phyloP scores from a whole-genome alignment of 768 basidiomycete species.

The Kwoniella sp. region DNA sequence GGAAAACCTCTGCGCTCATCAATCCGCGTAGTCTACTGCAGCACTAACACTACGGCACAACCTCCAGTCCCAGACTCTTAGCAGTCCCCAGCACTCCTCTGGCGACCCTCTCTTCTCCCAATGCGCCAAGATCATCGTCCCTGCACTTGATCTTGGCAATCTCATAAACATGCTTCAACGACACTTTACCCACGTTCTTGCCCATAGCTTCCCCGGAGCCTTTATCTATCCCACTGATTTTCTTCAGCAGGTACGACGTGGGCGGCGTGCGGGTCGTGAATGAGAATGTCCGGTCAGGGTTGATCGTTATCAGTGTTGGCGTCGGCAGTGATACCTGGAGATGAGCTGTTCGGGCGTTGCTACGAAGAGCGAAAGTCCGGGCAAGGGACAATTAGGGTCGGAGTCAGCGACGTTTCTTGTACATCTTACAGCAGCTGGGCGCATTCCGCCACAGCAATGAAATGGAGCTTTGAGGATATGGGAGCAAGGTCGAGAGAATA shows the following conservation, averaged over 20 bases:
- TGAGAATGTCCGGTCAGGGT: conserved; percentile 91
- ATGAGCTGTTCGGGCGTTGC: conserved; percentile 90
- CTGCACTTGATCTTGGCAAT: conserved; percentile 94
- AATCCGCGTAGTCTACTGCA: too few species aligned
- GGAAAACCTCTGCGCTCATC: too few species aligned
- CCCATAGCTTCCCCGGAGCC: conserved; percentile 64
- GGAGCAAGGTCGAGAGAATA: too few species aligned
- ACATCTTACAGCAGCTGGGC: background rate
- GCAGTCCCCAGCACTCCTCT: conserved; percentile 87
- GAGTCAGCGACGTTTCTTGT: background rate
- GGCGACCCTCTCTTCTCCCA: conserved; percentile 83
- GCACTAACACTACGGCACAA: conserved; percentile 66
- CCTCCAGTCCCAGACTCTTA: conserved; percentile 82
- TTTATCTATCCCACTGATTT: conserved; percentile 84
- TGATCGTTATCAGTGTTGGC: conserved; percentile 89
- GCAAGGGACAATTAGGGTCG: background rate
- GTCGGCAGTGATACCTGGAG: conserved; percentile 80
- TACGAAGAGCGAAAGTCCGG: conserved; percentile 18
- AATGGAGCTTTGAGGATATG: background rate
- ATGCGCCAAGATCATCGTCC: conserved; percentile 84
- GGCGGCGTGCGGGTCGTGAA: conserved; percentile 86
- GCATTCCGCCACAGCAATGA: too few species aligned
- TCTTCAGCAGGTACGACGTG: conserved; percentile 84
- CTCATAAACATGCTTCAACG: conserved; percentile 96
- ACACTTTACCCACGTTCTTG: conserved; percentile 60